phyloP scores from a whole-genome alignment of 495 filamentous ascomycete species.

The Rhypophila decipiens region DNA sequence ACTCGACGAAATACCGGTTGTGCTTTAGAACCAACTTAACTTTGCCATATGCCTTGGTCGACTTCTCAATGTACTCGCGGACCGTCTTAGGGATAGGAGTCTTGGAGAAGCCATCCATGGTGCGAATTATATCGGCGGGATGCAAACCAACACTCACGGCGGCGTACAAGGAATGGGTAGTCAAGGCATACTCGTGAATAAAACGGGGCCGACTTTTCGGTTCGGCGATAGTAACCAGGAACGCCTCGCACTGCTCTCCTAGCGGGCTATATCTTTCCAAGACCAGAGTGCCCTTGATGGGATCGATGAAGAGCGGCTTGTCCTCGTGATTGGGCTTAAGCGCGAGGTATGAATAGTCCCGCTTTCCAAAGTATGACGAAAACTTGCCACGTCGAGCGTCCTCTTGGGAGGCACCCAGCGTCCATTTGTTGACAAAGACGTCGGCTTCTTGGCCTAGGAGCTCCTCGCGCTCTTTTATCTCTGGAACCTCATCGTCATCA shows the following conservation, averaged over 20 bases:
- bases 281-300: slow-evolving; percentile 73
- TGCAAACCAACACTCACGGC: slow-evolving; percentile 87
- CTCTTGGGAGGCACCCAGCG: too few species aligned
- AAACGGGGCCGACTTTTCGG: slow-evolving; percentile 80
- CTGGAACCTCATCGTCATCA: slow-evolving; percentile 60
- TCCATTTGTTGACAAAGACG: slow-evolving; percentile 46
- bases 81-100: slow-evolving; percentile 75
- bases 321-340: slow-evolving; percentile 85
- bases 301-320: slow-evolving; percentile 90
- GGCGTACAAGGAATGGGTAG: slow-evolving; percentile 86
- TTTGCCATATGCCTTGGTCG: slow-evolving; percentile 88
- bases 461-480: slow-evolving; percentile 48
- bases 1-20: slow-evolving; percentile 91
- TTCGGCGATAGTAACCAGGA: slow-evolving; percentile 92
- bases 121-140: slow-evolving; percentile 82
- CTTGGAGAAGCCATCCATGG: slow-evolving; percentile 82
- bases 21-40: slow-evolving; percentile 92
- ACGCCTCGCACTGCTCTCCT: slow-evolving; percentile 81
- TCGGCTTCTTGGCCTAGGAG: slow-evolving; percentile 56
- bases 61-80: slow-evolving; percentile 69
- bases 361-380: slow-evolving; percentile 41
- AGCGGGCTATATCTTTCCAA: slow-evolving; percentile 92
- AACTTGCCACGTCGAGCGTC: slow-evolving; percentile 41
- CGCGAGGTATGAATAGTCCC: slow-evolving; percentile 71
- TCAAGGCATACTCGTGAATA: slow-evolving; percentile 90